A percentile compares a stretch with the other conserved stretches of the same genome.
These are phyloP conservation scores for Ciborinia camelliae DNA, from an alignment of 2,329 filamentous ascomycete genomes.

Conservation along the genomic window DNA sequence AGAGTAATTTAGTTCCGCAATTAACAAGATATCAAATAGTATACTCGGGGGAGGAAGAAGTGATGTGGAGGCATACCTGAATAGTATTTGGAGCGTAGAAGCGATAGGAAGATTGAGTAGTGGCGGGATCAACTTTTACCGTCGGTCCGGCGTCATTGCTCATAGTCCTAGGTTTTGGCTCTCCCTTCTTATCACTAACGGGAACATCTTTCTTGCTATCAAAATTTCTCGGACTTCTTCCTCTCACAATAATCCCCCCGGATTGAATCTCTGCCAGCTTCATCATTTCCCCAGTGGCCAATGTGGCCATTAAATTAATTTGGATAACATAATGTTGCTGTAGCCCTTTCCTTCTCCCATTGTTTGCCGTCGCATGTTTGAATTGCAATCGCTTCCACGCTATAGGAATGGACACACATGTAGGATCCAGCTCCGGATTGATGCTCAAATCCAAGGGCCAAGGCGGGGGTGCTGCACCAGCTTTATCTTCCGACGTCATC, in stretches of 20 bases:
- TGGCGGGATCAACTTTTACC: constrained; percentile 33
- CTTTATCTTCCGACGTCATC: constrained; percentile 34
- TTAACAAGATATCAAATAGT: neutral
- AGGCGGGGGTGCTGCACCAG: constrained; percentile 52
- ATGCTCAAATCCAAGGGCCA: constrained; percentile 53
- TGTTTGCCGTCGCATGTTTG: constrained; percentile 94
- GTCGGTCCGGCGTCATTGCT: constrained; percentile 26
- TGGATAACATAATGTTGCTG: constrained; percentile 94
- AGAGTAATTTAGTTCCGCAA: neutral
- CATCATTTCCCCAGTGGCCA: constrained; percentile 61
- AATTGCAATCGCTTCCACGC: constrained; percentile 95
- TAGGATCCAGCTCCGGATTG: constrained; percentile 70
- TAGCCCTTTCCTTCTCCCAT: constrained; percentile 86
- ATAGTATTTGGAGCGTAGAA: constrained; percentile 34
- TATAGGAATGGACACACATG: constrained; percentile 75
- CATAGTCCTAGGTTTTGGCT: constrained; percentile 32
- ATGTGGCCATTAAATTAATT: constrained; percentile 75
- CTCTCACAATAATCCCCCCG: constrained; percentile 91
- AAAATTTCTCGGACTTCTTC: constrained; percentile 89
- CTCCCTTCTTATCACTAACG: constrained; percentile 43
- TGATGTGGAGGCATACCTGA: constrained; percentile 26
- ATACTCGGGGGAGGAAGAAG: neutral
- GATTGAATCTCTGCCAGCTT: constrained; percentile 83
- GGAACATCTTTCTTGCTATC: constrained; percentile 85
- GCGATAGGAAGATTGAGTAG: constrained; percentile 27